Conservation (phyloP, 495 filamentous ascomycete genomes). For the Mycothermus thermophilus region DNA sequence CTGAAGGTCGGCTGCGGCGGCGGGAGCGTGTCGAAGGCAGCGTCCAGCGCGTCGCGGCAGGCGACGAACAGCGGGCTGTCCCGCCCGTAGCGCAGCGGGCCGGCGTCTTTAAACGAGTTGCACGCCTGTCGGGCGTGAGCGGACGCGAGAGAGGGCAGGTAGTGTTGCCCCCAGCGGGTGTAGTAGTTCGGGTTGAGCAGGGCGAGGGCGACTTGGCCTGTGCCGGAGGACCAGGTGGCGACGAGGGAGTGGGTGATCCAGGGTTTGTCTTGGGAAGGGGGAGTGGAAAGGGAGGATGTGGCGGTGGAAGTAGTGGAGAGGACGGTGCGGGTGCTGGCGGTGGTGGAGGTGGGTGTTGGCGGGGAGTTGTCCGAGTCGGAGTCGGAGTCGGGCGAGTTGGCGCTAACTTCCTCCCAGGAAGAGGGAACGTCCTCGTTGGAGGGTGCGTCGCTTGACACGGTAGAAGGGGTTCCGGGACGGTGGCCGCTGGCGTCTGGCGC, state of each 20-base stretch:
- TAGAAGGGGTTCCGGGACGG: no score
- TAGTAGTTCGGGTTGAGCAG: conserved; percentile 17
- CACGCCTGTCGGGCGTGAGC: conserved; percentile 32
- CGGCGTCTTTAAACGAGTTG: conserved; percentile 35
- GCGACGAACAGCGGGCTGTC: conserved; percentile 22
- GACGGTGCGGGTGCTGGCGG: neutral
- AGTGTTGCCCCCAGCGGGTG: conserved; percentile 30
- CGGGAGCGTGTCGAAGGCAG: conserved; percentile 25
- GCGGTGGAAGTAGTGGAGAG: conserved; percentile 9
- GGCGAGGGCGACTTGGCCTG: conserved; percentile 27
- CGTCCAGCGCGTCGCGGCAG: conserved; percentile 26
- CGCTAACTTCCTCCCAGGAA: no score
- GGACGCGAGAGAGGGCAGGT: conserved; percentile 28
- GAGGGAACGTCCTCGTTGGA: no score
- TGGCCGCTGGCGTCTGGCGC: no score
- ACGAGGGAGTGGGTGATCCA: neutral
- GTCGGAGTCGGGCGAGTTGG: neutral
- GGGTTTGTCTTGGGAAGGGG: neutral
- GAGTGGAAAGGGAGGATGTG: no score
- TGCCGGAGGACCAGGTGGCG: conserved; percentile 2
- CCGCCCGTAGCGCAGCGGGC: conserved; percentile 27
- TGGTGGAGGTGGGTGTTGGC: neutral
- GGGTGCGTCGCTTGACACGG: no score
- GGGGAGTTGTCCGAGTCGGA: neutral
- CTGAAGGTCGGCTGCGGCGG: conserved; percentile 18